A percentile compares a stretch with the other conserved stretches of the same genome.
Evolutionary conservation across 2,329 filamentous ascomycete species (phyloP).

Genomic region (Mycocentrospora acerina): DNA sequence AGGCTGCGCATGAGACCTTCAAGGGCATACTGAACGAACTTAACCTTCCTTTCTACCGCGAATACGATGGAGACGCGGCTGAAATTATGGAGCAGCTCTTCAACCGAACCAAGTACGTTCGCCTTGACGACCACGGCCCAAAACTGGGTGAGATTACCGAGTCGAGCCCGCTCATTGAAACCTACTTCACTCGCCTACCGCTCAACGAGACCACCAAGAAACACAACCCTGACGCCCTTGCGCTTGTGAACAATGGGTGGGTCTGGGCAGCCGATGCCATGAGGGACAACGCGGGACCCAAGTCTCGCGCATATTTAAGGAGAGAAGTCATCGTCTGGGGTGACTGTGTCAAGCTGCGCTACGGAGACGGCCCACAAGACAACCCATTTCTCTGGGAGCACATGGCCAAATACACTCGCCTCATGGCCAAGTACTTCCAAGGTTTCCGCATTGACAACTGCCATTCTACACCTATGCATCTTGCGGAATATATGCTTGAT

Average conservation of each 20-base stretch:
- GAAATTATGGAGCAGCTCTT: slow-evolving; percentile 88
- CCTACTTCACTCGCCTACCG: slow-evolving; percentile 91
- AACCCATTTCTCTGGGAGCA: slow-evolving; percentile 94
- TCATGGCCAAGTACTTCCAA: slow-evolving; percentile 92
- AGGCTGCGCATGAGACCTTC: slow-evolving; percentile 55
- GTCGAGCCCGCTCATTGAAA: slow-evolving; percentile 81
- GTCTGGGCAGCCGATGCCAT: slow-evolving; percentile 97
- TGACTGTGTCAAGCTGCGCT: slow-evolving; percentile 95
- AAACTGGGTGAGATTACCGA: slow-evolving; percentile 77
- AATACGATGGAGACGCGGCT: slow-evolving; percentile 82
- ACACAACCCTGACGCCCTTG: slow-evolving; percentile 73
- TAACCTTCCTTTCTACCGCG: slow-evolving; percentile 86
- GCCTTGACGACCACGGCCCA: slow-evolving; percentile 88
- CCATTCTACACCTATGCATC: slow-evolving; percentile 91
- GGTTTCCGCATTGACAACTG: slow-evolving; percentile 98
- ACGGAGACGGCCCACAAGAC: slow-evolving; percentile 76
- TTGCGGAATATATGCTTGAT: slow-evolving; percentile 93
- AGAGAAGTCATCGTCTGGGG: slow-evolving; percentile 98
- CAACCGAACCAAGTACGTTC: slow-evolving; percentile 92
- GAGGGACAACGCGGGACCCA: slow-evolving; percentile 86
- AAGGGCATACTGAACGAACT: slow-evolving; percentile 73
- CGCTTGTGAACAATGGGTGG: slow-evolving; percentile 95
- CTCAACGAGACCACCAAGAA: slow-evolving; percentile 74
- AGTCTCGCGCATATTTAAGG: slow-evolving; percentile 89
- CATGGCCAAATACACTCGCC: slow-evolving; percentile 88